Conservation (phyloP, 2,329 filamentous ascomycete genomes). For the Fusarium austroafricanum region DNA sequence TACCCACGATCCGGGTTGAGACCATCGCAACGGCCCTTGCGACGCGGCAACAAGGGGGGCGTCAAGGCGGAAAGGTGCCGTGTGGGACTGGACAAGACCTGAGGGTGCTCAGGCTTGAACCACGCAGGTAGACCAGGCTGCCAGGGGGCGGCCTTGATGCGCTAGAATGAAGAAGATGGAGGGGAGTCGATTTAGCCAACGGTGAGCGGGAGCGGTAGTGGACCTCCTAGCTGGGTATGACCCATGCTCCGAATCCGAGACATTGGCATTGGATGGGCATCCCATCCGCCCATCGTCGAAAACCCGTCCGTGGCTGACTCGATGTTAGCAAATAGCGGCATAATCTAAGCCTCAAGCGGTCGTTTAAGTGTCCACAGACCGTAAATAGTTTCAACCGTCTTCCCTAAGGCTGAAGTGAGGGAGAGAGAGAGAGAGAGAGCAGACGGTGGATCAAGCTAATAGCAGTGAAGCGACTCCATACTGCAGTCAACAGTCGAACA, state of each 20-base stretch:
- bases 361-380: slow-evolving; percentile 16
- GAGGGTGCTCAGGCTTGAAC: slow-evolving; percentile 3
- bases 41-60: too few relatives aligned
- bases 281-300: slow-evolving; percentile 18
- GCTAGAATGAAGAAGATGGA: neutral
- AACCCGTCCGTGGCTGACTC: slow-evolving; percentile 36
- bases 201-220: slow-evolving; percentile 39
- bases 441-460: slow-evolving; percentile 1
- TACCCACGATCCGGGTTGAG: slow-evolving; percentile 32
- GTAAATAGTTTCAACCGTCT: slow-evolving; percentile 30
- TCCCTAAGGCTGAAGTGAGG: slow-evolving; percentile 11
- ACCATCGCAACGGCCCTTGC: slow-evolving; percentile 24
- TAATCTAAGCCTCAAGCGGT: slow-evolving; percentile 32
- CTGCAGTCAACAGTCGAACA: neutral
- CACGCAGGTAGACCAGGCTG: neutral
- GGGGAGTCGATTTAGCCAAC: slow-evolving; percentile 36
- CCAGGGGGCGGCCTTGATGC: slow-evolving; percentile 2
- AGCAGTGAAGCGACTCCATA: neutral
- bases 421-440: too few relatives aligned
- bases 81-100: too few relatives aligned
- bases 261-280: slow-evolving; percentile 35
- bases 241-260: slow-evolving; percentile 32
- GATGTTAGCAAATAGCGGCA: slow-evolving; percentile 27
- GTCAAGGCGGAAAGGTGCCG: too few relatives aligned
- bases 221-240: slow-evolving; percentile 20